Base-by-base conservation (phyloP, 768 basidiomycete species). In the Coprinopsis marcescibilis region DNA sequence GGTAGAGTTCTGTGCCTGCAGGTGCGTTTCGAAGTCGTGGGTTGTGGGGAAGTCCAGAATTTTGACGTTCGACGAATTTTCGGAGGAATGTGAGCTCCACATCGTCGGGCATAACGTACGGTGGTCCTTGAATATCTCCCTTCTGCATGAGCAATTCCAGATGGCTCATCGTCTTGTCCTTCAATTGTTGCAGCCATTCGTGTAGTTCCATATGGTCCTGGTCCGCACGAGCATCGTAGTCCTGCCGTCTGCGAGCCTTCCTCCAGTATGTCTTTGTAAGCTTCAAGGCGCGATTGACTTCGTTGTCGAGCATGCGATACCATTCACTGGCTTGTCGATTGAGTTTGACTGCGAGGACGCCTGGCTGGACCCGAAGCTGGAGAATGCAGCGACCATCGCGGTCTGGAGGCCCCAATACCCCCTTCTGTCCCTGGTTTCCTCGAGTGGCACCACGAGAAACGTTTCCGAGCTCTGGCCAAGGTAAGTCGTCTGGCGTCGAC, bases 131-230 rank as follows among this genome's bases (percentile, higher is more conserved):
- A 24, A 89, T 89, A 52, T 89, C 87, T 58, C 85, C 85, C 58
- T 89, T 88, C 60, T 89, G 87, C 83, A 89, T 89, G 55, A 89
- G 78, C 2, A 89, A 73, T 62, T 89, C 87, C 36, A 89, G 73
- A 65, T 89, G 85, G 38, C 85, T 85, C 87, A 89, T 89, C 43
- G 84, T 87, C 64, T 88, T 89, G 65, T 89, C 87, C 63, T 89
- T 89, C 55, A 89, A 71, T 61, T 89, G 87, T 56, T 89, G 87
- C 1, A 89, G 67, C 87, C 87, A 89, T 59, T 89, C 87, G 56
- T 89, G 87, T 17, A 89, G 67, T 59, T 89, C 87, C 86, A 89
- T 89, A 57, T 89, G 87, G 59, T 89, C 87, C 60, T 88, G 87
- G 69, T 89, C 87, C 1, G 87, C 87, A 40, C 83, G 79, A 42